phyloP scores from a whole-genome alignment of 2,329 filamentous ascomycete species.

The Clonostachys sp. region DNA sequence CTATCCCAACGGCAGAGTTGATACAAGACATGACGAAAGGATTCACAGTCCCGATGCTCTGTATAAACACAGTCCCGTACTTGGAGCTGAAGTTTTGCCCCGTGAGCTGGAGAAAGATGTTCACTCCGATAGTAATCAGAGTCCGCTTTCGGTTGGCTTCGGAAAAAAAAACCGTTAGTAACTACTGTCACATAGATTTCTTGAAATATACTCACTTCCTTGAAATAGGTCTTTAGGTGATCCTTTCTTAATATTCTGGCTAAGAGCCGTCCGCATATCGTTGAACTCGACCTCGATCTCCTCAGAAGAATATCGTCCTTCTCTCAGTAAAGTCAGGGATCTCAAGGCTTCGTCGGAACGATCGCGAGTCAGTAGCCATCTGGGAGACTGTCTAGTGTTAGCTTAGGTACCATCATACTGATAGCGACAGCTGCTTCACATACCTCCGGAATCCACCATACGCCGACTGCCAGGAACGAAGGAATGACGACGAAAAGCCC shows the following conservation, averaged over 20 bases:
- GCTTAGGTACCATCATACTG: too few species aligned
- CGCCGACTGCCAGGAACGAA: conserved; percentile 14
- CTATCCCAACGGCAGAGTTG: conserved; percentile 10
- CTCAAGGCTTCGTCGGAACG: conserved; percentile 17
- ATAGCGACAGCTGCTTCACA: conserved; percentile 2
- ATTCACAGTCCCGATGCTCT: conserved; percentile 17
- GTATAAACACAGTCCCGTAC: conserved; percentile 21
- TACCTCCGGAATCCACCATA: conserved; percentile 25
- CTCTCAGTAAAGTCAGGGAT: conserved; percentile 13
- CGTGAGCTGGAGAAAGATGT: conserved; percentile 21
- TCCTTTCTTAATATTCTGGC: conserved; percentile 2
- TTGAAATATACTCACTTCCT: too few species aligned
- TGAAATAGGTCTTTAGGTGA: too few species aligned
- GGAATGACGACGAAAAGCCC: conserved; percentile 23
- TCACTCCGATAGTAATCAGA: conserved; percentile 13
- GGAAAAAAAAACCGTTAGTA: background rate
- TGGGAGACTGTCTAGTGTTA: conserved; percentile 11
- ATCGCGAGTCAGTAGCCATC: conserved; percentile 19
- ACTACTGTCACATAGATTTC: too few species aligned
- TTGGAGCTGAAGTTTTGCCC: conserved; percentile 17
- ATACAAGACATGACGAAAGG: conserved; percentile 15
- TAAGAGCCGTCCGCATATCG: background rate
- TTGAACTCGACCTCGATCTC: conserved; percentile 13
- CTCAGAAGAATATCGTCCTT: conserved; percentile 13
- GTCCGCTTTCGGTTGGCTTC: conserved; percentile 12